Base-by-base conservation (phyloP, 2,329 filamentous ascomycete genomes). In the Phyllosticta citriasiana region DNA sequence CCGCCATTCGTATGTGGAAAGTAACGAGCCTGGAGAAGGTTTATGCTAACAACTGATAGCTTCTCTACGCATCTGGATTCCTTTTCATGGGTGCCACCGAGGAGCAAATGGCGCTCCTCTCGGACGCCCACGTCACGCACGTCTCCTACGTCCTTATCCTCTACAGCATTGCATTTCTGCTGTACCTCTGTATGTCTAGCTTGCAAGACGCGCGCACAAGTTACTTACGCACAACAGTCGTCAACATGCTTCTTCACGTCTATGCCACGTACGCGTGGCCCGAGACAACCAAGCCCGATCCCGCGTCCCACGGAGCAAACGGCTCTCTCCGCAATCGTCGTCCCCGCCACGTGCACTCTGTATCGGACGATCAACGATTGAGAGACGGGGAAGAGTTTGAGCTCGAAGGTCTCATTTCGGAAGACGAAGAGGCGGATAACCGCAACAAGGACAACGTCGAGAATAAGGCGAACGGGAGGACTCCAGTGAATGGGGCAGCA, bases 31-130 rank as follows among this genome's bases (percentile, higher is more conserved):
- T 12, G 25, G 12, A 1, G n/a, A n/a, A 26, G 9, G 52, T 19
- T 55, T 2, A 33, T 26, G n/a, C 64, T 68, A 47, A 67, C 70
- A 2, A 72, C 10, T 63, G 6, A 65, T 68, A 95, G 91, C 82
- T 97, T 51, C 83, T 99, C 27, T 96, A 89, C 69, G 91, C 92
- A 5, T 88, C 92, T 3, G 94, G 94, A 1, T 96, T 97, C 77
- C 81, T 99, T 51, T 99, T 99, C 78, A 96, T 97, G 91, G 89
- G 91, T 33, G 93, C 94, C 16, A 97, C 91, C 0, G 94, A 97
- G 73, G 92, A 99, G 76, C 94, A 97, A 75, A 96, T 97, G 89
- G 70, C 80, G 24, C 79, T 97, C 1, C 79, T 97, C 4, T 81
- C 84, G 51, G 79, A 84, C 50, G 88, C 89, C 0, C 82, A 86